These are phyloP conservation scores for Penicillium turbatum DNA, from an alignment of 495 filamentous ascomycete genomes.

Conservation along the genomic window DNA sequence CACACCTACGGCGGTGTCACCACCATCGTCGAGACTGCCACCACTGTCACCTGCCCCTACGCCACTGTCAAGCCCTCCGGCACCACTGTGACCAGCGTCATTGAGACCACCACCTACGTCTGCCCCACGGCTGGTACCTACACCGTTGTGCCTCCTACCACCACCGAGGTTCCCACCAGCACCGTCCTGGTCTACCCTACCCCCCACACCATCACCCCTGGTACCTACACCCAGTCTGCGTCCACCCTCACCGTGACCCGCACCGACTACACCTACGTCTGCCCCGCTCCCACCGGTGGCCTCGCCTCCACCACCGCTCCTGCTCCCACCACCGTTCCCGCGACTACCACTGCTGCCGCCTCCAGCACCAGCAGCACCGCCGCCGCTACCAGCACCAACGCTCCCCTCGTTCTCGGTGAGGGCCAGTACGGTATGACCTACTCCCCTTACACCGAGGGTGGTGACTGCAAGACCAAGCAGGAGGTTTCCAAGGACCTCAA, in stretches of 20 bases:
- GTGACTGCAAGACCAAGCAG: conserved; percentile 62
- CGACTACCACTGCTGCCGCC: conserved; percentile 12
- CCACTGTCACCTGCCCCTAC: conserved; percentile 69
- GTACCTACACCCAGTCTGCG: conserved; percentile 69
- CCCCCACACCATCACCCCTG: conserved; percentile 60
- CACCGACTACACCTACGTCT: conserved; percentile 65
- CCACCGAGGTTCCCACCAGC: conserved; percentile 51
- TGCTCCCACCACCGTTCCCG: conserved; percentile 18
- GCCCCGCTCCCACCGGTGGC: conserved; percentile 56
- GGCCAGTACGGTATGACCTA: conserved; percentile 87
- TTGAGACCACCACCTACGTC: conserved; percentile 68
- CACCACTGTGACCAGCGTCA: conserved; percentile 64
- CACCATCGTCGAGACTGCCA: conserved; percentile 64
- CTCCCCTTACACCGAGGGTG: conserved; percentile 65
- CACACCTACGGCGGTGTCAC: conserved; percentile 75
- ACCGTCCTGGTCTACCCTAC: conserved; percentile 63
- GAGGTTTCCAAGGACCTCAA: conserved; percentile 63
- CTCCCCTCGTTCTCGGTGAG: conserved; percentile 23
- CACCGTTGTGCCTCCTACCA: conserved; percentile 65
- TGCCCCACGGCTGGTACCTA: conserved; percentile 79
- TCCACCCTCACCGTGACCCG: conserved; percentile 63
- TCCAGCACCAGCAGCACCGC: conserved; percentile 16
- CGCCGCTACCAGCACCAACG: conserved; percentile 12
- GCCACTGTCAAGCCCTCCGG: conserved; percentile 60
- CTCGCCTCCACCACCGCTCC: conserved; percentile 21